A percentile compares a stretch with the other conserved stretches of the same genome.
These are phyloP conservation scores for Darksidea phi DNA, from an alignment of 495 filamentous ascomycete species.

Conservation along the genomic window DNA sequence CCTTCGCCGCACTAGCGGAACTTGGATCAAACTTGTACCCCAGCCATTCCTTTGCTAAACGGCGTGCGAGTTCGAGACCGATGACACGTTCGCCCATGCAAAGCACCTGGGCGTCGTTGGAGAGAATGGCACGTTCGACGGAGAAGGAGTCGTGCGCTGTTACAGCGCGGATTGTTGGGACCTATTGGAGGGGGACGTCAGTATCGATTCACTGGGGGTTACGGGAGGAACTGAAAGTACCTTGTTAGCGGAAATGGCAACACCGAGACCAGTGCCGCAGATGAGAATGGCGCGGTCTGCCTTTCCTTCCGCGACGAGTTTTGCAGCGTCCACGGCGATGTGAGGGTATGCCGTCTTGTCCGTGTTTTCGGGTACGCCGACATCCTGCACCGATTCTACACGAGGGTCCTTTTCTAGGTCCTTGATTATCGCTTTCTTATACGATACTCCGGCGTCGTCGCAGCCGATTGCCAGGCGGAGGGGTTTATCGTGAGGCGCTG, in stretches of 20 bases:
- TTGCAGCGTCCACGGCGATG: constrained; percentile 68
- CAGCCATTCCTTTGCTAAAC: constrained; percentile 77
- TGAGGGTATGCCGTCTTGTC: constrained; percentile 87
- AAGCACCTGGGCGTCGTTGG: constrained; percentile 84
- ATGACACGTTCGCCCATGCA: constrained; percentile 87
- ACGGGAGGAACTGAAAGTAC: constrained; percentile 43
- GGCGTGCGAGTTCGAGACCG: constrained; percentile 73
- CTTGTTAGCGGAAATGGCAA: constrained; percentile 85
- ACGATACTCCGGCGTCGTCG: constrained; percentile 74
- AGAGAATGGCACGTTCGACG: constrained; percentile 76
- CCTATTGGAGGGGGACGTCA: too few species aligned
- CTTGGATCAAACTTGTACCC: constrained; percentile 76
- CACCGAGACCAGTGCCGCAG: constrained; percentile 83
- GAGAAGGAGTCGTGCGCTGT: constrained; percentile 84
- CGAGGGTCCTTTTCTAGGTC: constrained; percentile 65
- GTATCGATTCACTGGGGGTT: too few species aligned
- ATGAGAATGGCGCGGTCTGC: constrained; percentile 79
- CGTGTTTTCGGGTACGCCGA: constrained; percentile 60
- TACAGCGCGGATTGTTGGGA: constrained; percentile 74
- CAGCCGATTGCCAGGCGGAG: constrained; percentile 62
- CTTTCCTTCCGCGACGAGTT: constrained; percentile 65
- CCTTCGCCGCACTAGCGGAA: constrained; percentile 71
- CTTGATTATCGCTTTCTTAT: constrained; percentile 76
- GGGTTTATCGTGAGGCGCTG: not conserved
- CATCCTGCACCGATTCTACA: constrained; percentile 67